Conservation (phyloP, 2,329 filamentous ascomycete species). For the Sporothrix phasma region DNA sequence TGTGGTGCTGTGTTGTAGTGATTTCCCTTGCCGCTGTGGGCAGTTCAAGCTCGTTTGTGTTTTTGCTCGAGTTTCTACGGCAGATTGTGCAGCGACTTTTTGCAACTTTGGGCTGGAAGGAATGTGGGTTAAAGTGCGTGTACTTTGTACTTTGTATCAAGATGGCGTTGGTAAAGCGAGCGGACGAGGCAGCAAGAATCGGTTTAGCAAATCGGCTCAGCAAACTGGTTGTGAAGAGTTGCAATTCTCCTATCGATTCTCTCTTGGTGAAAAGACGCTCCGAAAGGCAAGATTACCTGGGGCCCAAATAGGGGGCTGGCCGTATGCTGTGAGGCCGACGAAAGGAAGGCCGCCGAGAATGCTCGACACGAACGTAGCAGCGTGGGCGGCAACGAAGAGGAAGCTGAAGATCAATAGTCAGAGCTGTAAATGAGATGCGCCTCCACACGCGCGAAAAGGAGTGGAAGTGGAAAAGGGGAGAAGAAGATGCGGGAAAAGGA, state of each 20-base stretch:
- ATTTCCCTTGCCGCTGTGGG: background rate
- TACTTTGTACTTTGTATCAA: no score
- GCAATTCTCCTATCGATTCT: no score
- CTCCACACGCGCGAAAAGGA: background rate
- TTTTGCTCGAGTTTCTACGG: no score
- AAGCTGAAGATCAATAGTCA: background rate
- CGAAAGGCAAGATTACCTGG: background rate
- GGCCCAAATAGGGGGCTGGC: background rate
- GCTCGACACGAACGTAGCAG: background rate
- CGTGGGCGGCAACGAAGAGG: background rate
- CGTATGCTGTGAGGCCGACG: background rate
- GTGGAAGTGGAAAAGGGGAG: conserved; percentile 2
- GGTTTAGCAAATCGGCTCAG: no score
- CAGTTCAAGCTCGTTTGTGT: background rate
- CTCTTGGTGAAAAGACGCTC: background rate
- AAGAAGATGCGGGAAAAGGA: background rate
- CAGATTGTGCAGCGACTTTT: background rate
- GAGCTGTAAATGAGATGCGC: background rate
- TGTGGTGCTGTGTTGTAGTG: background rate
- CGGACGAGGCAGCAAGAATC: no score
- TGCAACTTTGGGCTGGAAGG: background rate
- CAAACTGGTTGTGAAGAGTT: no score
- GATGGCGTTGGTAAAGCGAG: no score
- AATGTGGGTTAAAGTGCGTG: no score
- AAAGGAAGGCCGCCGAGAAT: background rate